A percentile compares a stretch with the other conserved stretches of the same genome.
phyloP scores from a whole-genome alignment of 352 stramenopile species.

The Globisporangium yorkense region DNA sequence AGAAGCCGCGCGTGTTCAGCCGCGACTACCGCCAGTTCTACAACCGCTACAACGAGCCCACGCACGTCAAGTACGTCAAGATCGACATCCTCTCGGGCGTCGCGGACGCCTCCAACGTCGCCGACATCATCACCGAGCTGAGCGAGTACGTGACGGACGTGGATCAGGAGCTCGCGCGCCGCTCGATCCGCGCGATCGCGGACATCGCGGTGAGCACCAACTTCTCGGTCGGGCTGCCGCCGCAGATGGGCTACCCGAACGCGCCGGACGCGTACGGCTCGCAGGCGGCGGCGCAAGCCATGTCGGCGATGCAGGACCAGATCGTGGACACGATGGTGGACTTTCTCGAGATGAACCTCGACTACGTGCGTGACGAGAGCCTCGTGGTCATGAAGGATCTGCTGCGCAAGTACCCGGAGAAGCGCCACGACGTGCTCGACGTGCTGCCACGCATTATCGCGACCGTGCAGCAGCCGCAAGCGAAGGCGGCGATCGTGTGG shows the following conservation, averaged over 20 bases:
- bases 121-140: slow-evolving; percentile 96
- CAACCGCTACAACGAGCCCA: slow-evolving; percentile 97
- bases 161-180: slow-evolving; percentile 89
- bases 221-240: slow-evolving; percentile 33
- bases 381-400: slow-evolving; percentile 95
- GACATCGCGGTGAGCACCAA: slow-evolving; percentile 90
- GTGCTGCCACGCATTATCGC: slow-evolving; percentile 72
- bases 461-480: slow-evolving; percentile 66
- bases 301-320: slow-evolving; percentile 77
- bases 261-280: slow-evolving; percentile 64
- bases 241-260: slow-evolving; percentile 30
- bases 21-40: slow-evolving; percentile 98
- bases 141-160: slow-evolving; percentile 96
- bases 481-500: slow-evolving; percentile 95
- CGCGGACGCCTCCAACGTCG: slow-evolving; percentile 91
- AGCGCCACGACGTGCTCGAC: slow-evolving; percentile 89
- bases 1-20: slow-evolving; percentile 94
- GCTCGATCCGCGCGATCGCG: slow-evolving; percentile 92
- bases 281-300: slow-evolving; percentile 45
- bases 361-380: slow-evolving; percentile 96
- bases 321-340: slow-evolving; percentile 94
- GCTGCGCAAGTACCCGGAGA: slow-evolving; percentile 94
- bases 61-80: slow-evolving; percentile 98
- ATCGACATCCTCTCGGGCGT: slow-evolving; percentile 95
- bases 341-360: slow-evolving; percentile 95